Percentiles rank a stretch among this genome's conserved stretches.
These are phyloP conservation scores for Pythium angustatum DNA, from an alignment of 352 stramenopile genomes.

Conservation along the genomic window DNA sequence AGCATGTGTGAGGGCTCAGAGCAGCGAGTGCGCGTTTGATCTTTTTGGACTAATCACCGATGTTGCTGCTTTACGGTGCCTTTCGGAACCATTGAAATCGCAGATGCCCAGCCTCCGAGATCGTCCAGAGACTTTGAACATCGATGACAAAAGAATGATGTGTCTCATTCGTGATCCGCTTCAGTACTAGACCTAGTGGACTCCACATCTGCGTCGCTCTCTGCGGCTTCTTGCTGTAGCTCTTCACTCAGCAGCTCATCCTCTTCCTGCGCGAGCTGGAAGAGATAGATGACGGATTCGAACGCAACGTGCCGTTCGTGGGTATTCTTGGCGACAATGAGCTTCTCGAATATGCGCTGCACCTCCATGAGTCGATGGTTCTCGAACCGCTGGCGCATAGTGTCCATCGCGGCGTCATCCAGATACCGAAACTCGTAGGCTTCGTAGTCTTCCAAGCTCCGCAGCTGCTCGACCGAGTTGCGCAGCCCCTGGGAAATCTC, in stretches of 20 bases:
- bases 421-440: constrained; percentile 52
- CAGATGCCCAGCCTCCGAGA: no score
- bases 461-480: constrained; percentile 46
- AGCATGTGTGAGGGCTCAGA: no score
- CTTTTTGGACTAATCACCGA: no score
- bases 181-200: background rate
- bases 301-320: constrained; percentile 55
- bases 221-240: background rate
- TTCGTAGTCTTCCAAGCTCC: constrained; percentile 48
- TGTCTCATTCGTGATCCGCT: no score
- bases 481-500: constrained; percentile 51
- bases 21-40: no score
- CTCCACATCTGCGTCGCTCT: background rate
- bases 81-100: no score
- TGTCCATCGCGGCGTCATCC: constrained; percentile 40
- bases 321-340: constrained; percentile 55
- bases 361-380: constrained; percentile 66
- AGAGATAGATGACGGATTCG: constrained; percentile 58
- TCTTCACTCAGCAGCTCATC: constrained; percentile 11
- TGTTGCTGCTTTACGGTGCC: no score
- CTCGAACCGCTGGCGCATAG: constrained; percentile 50
- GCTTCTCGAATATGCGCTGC: constrained; percentile 63
- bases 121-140: no score
- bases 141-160: no score
- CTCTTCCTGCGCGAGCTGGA: constrained; percentile 64